Conservation (phyloP, 2,329 filamentous ascomycete genomes). For the Juglanconis juglandina region DNA sequence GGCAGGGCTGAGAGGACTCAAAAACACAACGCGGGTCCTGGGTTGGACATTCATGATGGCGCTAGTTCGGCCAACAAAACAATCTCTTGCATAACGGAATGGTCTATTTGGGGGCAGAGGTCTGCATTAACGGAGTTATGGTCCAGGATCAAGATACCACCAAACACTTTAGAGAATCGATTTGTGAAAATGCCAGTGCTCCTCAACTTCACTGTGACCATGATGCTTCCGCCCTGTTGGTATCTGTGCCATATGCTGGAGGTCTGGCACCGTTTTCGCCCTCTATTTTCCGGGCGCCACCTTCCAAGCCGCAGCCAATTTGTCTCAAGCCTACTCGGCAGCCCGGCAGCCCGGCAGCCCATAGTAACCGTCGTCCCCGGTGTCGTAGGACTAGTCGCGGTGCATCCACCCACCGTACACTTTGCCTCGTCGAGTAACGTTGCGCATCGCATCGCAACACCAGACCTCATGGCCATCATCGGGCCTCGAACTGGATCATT, state of each 20-base stretch:
- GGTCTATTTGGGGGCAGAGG: background rate
- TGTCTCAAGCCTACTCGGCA: background rate
- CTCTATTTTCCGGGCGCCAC: background rate
- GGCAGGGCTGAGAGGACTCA: background rate
- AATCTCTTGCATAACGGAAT: slow-evolving; percentile 19
- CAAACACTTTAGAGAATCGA: slow-evolving; percentile 17
- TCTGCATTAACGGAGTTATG: slow-evolving; percentile 26
- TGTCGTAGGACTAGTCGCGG: too few species aligned
- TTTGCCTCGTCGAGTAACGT: background rate
- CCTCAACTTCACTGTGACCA: slow-evolving; percentile 14
- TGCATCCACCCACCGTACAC: background rate
- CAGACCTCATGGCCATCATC: slow-evolving; percentile 45
- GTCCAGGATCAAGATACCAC: slow-evolving; percentile 23
- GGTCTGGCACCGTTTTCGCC: background rate
- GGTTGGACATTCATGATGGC: background rate
- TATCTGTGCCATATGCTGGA: background rate
- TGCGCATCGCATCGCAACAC: background rate
- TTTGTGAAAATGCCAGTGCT: slow-evolving; percentile 4
- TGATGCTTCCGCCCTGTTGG: background rate
- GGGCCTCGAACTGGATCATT: slow-evolving; percentile 98
- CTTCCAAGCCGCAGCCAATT: background rate
- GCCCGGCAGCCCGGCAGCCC: background rate
- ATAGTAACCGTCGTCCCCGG: background rate
- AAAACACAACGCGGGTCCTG: background rate
- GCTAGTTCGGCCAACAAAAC: slow-evolving; percentile 16